phyloP scores from a whole-genome alignment of 345 rosid genomes.

The Salix dunnii region DNA sequence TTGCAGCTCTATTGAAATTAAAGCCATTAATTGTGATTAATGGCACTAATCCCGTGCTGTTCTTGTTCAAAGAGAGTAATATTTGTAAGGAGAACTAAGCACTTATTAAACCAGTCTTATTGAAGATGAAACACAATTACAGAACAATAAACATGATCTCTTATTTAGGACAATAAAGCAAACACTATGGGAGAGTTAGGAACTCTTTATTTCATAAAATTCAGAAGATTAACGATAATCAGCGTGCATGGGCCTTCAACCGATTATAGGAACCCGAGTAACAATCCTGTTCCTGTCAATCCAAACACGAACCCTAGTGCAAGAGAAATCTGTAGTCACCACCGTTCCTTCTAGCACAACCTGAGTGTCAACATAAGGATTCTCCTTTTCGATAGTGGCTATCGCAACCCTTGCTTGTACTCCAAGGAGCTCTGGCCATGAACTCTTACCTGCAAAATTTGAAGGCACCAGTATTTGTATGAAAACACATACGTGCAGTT shows the following conservation, averaged over 20 bases:
- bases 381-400: slow-evolving; percentile 21
- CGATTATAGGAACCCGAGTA: not conserved
- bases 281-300: slow-evolving; percentile 14
- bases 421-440: slow-evolving; percentile 41
- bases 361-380: slow-evolving; percentile 18
- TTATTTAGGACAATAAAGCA: not conserved
- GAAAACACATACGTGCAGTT: not conserved
- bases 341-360: slow-evolving; percentile 25
- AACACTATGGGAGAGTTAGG: not conserved
- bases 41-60: too few relatives aligned
- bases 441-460: slow-evolving; percentile 22
- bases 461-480: not conserved
- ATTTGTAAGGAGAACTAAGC: too few relatives aligned
- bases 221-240: not conserved
- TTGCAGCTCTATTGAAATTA: too few relatives aligned
- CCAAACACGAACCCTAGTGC: slow-evolving; percentile 32
- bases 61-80: too few relatives aligned
- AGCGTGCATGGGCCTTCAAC: not conserved
- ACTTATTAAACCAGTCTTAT: not conserved
- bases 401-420: slow-evolving; percentile 17
- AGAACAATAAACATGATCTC: not conserved
- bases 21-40: too few relatives aligned
- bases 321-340: slow-evolving; percentile 14
- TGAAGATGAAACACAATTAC: not conserved
- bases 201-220: not conserved